A percentile compares a stretch with the other conserved stretches of the same genome.
phyloP scores from a whole-genome alignment of 2,329 filamentous ascomycete species.

The Pestalotiopsis sp. region DNA sequence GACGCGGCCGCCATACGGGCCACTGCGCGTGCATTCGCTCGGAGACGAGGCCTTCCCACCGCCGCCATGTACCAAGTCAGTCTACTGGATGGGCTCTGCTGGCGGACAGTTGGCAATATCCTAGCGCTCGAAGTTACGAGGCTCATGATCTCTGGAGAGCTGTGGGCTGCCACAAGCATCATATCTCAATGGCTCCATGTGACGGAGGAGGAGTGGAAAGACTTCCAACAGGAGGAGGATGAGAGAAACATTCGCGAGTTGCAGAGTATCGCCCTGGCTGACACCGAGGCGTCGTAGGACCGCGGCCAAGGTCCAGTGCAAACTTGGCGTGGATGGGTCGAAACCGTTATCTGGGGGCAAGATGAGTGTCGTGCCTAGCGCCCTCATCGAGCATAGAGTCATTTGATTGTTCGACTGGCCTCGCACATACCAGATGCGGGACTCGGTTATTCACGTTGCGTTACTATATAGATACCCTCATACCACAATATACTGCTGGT shows the following conservation, averaged over 20 bases:
- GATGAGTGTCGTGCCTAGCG: too few species aligned
- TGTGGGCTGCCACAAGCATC: slow-evolving; percentile 46
- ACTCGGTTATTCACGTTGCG: too few species aligned
- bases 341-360: too few species aligned
- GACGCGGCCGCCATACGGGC: slow-evolving; percentile 49
- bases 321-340: too few species aligned
- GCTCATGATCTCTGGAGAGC: slow-evolving; percentile 44
- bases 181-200: slow-evolving; percentile 41
- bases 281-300: too few species aligned
- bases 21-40: slow-evolving; percentile 45
- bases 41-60: slow-evolving; percentile 38
- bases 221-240: slow-evolving; percentile 29
- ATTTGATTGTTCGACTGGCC: too few species aligned
- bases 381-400: too few species aligned
- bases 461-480: too few species aligned
- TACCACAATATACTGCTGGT: too few species aligned
- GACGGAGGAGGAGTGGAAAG: slow-evolving; percentile 47
- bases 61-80: slow-evolving; percentile 41
- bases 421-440: too few species aligned
- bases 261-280: too few species aligned
- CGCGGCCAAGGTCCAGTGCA: too few species aligned
- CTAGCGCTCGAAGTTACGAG: slow-evolving; percentile 48
- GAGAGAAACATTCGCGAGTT: not conserved
- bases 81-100: slow-evolving; percentile 39
- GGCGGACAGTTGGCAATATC: slow-evolving; percentile 46